phyloP scores from a whole-genome alignment of 2,329 filamentous ascomycete species.

The Penicillium sp. region DNA sequence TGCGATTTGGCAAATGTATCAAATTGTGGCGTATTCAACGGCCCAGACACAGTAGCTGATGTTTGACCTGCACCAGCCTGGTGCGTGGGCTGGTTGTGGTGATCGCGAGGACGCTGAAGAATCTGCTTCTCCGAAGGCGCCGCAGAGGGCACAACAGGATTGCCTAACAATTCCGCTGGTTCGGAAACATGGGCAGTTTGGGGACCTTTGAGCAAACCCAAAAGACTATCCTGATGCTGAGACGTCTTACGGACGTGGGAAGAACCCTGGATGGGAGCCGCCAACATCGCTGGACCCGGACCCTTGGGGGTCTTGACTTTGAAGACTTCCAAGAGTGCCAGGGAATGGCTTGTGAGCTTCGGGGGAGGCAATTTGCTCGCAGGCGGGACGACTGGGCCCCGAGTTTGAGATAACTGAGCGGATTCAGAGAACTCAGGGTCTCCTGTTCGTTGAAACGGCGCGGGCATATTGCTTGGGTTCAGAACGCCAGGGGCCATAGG shows the following conservation, averaged over 20 bases:
- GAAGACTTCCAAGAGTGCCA: conserved; percentile 60
- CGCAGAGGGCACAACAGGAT: conserved; percentile 37
- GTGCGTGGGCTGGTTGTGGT: conserved; percentile 15
- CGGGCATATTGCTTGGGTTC: conserved; percentile 31
- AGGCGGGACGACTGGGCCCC: conserved; percentile 52
- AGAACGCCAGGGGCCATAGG: conserved; percentile 13
- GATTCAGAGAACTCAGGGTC: conserved; percentile 47
- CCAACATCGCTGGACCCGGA: conserved; percentile 18
- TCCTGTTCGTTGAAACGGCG: conserved; percentile 50
- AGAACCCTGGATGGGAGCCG: conserved; percentile 16
- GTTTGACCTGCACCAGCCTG: conserved; percentile 25
- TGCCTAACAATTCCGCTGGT: conserved; percentile 47
- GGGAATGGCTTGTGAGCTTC: conserved; percentile 58
- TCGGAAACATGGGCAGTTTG: conserved; percentile 15
- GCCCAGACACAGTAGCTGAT: conserved; percentile 43
- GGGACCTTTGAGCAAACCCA: conserved; percentile 36
- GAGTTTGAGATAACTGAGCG: conserved; percentile 34
- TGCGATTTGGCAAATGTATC: conserved; percentile 32
- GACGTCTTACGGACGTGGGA: conserved; percentile 27
- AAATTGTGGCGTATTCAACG: conserved; percentile 43
- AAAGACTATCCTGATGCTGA: conserved; percentile 40
- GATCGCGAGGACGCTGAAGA: conserved; percentile 31
- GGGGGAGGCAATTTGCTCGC: conserved; percentile 60
- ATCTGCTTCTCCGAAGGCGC: conserved; percentile 30
- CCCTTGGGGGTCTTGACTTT: conserved; percentile 41